phyloP scores from a whole-genome alignment of 176 grass and related monocot species.

The Oryza punctata region DNA sequence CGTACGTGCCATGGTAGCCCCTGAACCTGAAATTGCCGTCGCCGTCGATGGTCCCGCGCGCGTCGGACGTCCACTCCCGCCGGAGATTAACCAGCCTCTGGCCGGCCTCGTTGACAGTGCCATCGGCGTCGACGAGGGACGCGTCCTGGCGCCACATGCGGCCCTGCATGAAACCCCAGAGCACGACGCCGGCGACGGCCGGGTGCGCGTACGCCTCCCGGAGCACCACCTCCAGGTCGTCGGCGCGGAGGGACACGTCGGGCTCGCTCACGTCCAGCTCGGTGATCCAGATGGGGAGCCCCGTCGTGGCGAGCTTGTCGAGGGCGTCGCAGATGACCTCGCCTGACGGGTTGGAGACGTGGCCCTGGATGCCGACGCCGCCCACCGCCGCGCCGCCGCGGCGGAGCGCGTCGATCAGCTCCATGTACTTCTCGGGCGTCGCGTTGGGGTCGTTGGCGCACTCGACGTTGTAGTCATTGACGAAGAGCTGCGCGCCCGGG shows the following conservation, averaged over 20 bases:
- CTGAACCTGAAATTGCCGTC: not conserved
- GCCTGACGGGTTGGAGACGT: not conserved
- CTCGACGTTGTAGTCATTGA: not conserved
- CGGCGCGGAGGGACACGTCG: conserved; percentile 61
- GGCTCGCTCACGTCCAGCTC: conserved; percentile 62
- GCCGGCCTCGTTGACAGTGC: conserved; percentile 67
- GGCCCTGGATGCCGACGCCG: not conserved
- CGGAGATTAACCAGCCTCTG: not conserved
- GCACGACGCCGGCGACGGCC: conserved; percentile 58
- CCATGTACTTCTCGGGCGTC: not conserved
- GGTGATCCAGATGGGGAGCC: conserved; percentile 68
- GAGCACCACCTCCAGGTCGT: conserved; percentile 74
- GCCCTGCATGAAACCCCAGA: conserved; percentile 73
- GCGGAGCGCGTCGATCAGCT: not conserved
- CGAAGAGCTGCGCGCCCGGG: not conserved
- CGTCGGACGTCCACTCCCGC: not conserved
- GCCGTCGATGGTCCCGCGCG: not conserved
- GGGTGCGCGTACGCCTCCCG: conserved; percentile 79
- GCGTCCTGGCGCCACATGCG: conserved; percentile 61
- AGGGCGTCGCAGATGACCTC: conserved; percentile 61
- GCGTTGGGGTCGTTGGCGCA: not conserved
- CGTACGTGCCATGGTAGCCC: not conserved
- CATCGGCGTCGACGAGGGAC: conserved; percentile 64
- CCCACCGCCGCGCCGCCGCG: not conserved
- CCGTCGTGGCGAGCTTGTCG: conserved; percentile 57